A percentile compares a stretch with the other conserved stretches of the same genome.
Conservation (phyloP, 2,329 filamentous ascomycete species). For the Aspergillus amoenus region DNA sequence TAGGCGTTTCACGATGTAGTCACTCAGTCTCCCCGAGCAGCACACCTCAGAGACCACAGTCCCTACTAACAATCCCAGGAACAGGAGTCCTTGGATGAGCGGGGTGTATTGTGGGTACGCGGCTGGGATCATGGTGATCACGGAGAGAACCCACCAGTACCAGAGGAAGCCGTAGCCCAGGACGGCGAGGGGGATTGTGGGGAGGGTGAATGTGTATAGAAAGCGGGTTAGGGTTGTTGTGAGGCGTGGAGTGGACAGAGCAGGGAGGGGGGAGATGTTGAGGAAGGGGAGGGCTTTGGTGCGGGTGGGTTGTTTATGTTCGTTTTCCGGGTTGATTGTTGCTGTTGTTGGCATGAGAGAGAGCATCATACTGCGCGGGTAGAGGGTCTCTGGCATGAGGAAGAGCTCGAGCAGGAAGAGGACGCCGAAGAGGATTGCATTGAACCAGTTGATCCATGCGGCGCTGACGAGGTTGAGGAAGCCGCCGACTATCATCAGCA, state of each 20-base stretch:
- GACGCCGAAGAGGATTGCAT: conserved; percentile 52
- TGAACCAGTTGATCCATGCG: conserved; percentile 57
- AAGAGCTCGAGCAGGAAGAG: conserved; percentile 50
- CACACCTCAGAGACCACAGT: conserved; percentile 53
- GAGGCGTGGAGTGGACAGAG: conserved; percentile 51
- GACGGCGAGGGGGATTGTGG: conserved; percentile 48
- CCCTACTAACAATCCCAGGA: conserved; percentile 55
- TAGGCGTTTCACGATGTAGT: conserved; percentile 50
- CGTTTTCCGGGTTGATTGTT: conserved; percentile 8
- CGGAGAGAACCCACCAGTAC: conserved; percentile 59
- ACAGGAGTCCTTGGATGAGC: conserved; percentile 54
- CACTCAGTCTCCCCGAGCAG: conserved; percentile 55
- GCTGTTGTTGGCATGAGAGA: conserved; percentile 29
- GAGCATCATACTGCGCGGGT: conserved; percentile 54
- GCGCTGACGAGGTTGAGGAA: conserved; percentile 51
- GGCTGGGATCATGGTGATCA: conserved; percentile 54
- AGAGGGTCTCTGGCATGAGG: conserved; percentile 58
- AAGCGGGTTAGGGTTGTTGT: conserved; percentile 51
- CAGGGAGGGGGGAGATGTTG: conserved; percentile 49
- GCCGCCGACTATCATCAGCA: conserved; percentile 46
- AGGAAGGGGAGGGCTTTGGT: conserved; percentile 48
- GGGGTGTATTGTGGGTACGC: conserved; percentile 52
- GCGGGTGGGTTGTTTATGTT: conserved; percentile 26
- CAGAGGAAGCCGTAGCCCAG: conserved; percentile 53
- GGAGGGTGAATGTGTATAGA: conserved; percentile 48